Evolutionary conservation across 140 eudicot species (phyloP).

Genomic region (Flaveria floridana): DNA sequence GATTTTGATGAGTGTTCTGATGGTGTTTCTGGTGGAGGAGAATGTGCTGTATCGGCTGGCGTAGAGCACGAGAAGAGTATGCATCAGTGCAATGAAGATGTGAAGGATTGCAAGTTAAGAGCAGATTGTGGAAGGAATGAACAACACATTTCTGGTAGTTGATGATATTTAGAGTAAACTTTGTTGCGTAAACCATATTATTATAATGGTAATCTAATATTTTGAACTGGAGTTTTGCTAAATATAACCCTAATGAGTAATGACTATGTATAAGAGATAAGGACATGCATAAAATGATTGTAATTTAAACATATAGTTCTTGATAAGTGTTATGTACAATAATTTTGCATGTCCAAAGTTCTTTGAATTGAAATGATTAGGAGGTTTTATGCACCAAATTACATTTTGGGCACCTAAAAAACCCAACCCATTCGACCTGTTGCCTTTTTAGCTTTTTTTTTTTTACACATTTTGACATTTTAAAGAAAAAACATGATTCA

Average conservation of each 20-base stretch:
- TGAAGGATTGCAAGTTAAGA: slow-evolving; percentile 20
- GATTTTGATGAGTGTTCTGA: slow-evolving; percentile 41
- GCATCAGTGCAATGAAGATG: slow-evolving; percentile 24
- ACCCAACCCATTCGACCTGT: not conserved
- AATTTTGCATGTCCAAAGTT: not conserved
- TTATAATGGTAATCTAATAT: not conserved
- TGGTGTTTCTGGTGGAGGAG: slow-evolving; percentile 32
- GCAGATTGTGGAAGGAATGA: slow-evolving; percentile 29
- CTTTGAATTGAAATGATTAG: not conserved
- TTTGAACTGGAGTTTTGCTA: not conserved
- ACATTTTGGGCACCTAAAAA: not conserved
- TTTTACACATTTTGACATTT: not conserved
- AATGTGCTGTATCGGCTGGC: slow-evolving; percentile 14
- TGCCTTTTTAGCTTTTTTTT: not conserved
- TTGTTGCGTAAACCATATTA: not conserved
- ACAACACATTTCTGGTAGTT: slow-evolving; percentile 53
- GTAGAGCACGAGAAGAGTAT: slow-evolving; percentile 1
- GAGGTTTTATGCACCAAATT: slow-evolving; percentile 2
- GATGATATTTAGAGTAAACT: not conserved
- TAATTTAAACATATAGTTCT: not conserved
- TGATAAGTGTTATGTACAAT: not conserved
- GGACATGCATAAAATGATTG: not conserved
- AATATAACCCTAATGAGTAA: not conserved
- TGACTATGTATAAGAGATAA: not conserved
- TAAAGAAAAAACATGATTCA: not conserved